Evolutionary conservation across 2,329 filamentous ascomycete genomes (phyloP), one percentile per base, ranked within the genome.

Genomic region (Fusarium fujikuroi): DNA sequence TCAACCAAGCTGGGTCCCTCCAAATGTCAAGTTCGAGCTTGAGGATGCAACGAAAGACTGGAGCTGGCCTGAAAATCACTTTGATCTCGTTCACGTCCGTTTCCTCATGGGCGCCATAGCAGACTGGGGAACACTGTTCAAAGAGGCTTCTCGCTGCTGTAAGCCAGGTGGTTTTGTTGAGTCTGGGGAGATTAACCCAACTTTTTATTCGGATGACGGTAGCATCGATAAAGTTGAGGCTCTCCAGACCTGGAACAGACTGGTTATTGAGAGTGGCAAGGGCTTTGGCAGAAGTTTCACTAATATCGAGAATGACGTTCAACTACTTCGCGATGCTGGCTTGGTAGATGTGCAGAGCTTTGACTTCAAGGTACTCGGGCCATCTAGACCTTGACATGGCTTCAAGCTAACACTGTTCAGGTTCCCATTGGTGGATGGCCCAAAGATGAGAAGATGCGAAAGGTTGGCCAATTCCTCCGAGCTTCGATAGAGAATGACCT

Each of bases 401-500:
- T 23, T 7, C 25, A 16, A 16, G 18, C 56, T 69, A 9, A 61
- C 14, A 4, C 18, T 11, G 30, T 37, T 5, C 10, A 69, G 66
- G 56, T 47, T 9, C 66, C 66, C 3, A 47, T 69, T 2, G 66
- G 66, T 1, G 50, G 57, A 2, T 70, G 67, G 67, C 36, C 67
- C 9, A 70, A 60, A 42, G 63, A 70, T 34, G 37, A 46, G 5
- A 63, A 63, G 9, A 54, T 70, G 39, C 18, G 42, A 15, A 50
- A 67, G 15, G 54, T 67, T 1, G 63, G 67, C 1, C 53, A 58
- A 10, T 70, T 60, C 37, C 46, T 70, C 23, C 56, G 52, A 2
- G 37, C 60, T 28, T 67, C 63, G 5, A 59, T 70, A 34, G 63
- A 67, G 12, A 70, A 70, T 10, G 63, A 67, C 11, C 52, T 67